A percentile compares a stretch with the other conserved stretches of the same genome.
phyloP scores from a whole-genome alignment of 345 rosid genomes.

The Eucalyptus tenuipes region DNA sequence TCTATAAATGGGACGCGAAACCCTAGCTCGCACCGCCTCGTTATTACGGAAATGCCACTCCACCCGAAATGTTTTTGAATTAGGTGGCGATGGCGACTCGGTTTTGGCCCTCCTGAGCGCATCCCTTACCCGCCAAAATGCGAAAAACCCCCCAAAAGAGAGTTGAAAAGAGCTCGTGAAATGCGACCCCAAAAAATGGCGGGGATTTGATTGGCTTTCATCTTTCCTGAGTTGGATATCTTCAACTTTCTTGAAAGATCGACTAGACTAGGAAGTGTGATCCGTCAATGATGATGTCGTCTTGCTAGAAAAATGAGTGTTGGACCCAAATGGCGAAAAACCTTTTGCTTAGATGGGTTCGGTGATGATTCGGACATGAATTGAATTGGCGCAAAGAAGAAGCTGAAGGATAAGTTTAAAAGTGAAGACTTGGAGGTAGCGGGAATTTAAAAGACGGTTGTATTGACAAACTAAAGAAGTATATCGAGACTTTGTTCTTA shows the following conservation, averaged over 20 bases:
- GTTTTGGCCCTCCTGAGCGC: not conserved
- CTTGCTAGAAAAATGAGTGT: not conserved
- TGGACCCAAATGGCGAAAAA: not conserved
- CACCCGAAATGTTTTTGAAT: not conserved
- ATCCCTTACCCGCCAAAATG: not conserved
- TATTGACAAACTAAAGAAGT: not conserved
- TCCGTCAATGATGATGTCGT: not conserved
- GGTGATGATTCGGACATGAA: accelerated
- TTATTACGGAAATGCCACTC: not conserved
- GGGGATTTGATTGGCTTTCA: not conserved
- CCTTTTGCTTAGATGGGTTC: not conserved
- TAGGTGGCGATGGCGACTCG: not conserved
- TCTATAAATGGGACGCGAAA: not conserved
- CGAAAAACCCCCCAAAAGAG: not conserved
- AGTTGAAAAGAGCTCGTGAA: not conserved
- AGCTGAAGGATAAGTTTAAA: not conserved
- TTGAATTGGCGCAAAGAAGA: not conserved
- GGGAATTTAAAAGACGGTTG: accelerated
- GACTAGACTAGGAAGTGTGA: not conserved
- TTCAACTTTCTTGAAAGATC: not conserved
- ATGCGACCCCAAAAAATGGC: not conserved
- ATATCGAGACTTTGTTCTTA: not conserved
- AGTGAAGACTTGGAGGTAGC: too few species aligned
- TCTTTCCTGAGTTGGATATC: not conserved
- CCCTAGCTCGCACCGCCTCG: not conserved